Evolutionary conservation across 176 grass and related monocot genomes (phyloP).

Genomic region (Secale cereale): DNA sequence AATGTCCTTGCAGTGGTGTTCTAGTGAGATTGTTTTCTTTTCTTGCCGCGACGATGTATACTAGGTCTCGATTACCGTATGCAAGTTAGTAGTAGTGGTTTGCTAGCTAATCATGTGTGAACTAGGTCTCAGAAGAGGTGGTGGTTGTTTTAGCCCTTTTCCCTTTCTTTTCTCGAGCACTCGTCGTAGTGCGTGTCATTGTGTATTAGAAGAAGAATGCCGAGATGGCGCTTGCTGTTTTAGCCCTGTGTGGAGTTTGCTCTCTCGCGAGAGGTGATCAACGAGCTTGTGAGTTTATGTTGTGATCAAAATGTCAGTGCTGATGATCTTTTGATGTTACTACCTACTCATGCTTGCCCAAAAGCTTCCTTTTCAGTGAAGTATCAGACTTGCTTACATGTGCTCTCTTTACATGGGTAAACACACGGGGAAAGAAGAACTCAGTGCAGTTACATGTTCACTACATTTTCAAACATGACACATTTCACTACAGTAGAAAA

Average conservation of each 20-base stretch:
- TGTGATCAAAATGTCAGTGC: background rate
- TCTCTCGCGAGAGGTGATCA: background rate
- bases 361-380: background rate
- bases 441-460: background rate
- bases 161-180: background rate
- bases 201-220: background rate
- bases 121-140: background rate
- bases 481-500: background rate
- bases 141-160: background rate
- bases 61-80: constrained; percentile 2
- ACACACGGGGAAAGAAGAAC: background rate
- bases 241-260: background rate
- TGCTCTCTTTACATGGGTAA: background rate
- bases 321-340: background rate
- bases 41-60: background rate
- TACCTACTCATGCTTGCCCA: background rate
- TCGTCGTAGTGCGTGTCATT: background rate
- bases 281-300: constrained; percentile 16
- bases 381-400: constrained; percentile 20
- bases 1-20: background rate
- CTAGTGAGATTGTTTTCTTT: constrained; percentile 11
- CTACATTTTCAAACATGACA: constrained; percentile 1
- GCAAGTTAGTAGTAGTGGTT: constrained; percentile 11
- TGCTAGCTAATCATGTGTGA: background rate
- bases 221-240: background rate